phyloP scores from a whole-genome alignment of 495 filamentous ascomycete genomes.

The Aspergillus funiculosus region DNA sequence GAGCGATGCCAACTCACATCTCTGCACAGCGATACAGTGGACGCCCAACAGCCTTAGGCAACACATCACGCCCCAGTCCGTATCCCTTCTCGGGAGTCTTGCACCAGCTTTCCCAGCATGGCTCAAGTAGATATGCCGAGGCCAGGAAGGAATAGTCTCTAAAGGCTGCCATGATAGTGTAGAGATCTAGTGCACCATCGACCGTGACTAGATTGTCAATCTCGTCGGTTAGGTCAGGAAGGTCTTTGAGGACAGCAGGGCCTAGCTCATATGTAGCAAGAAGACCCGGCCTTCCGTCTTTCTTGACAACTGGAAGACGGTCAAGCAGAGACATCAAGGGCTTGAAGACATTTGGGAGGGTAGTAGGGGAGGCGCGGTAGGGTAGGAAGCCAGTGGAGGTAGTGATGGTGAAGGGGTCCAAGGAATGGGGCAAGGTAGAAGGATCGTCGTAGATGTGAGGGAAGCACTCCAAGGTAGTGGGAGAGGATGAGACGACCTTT shows the following conservation, averaged over 20 bases:
- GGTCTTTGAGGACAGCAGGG: conserved; percentile 54
- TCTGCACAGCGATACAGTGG: conserved; percentile 74
- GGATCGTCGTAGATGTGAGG: conserved; percentile 54
- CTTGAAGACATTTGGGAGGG: conserved; percentile 60
- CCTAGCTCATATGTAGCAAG: conserved; percentile 68
- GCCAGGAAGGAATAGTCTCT: conserved; percentile 87
- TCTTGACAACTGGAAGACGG: conserved; percentile 67
- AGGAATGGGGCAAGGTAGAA: conserved; percentile 48
- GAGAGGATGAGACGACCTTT: conserved; percentile 23
- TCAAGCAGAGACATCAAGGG: conserved; percentile 62
- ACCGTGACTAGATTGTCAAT: conserved; percentile 57
- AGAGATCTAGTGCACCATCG: conserved; percentile 54
- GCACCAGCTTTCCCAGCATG: conserved; percentile 71
- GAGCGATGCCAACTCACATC: conserved; percentile 52
- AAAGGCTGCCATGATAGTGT: conserved; percentile 75
- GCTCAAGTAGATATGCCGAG: conserved; percentile 85
- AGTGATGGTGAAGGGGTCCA: conserved; percentile 78
- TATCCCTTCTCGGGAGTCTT: conserved; percentile 59
- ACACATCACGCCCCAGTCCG: conserved; percentile 62
- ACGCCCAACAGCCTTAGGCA: conserved; percentile 63
- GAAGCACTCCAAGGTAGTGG: conserved; percentile 46
- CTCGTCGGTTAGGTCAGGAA: conserved; percentile 67
- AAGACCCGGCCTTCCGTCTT: conserved; percentile 64
- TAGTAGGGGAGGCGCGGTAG: conserved; percentile 33
- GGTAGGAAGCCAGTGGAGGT: conserved; percentile 69